Base-by-base conservation (phyloP, 805 yeast species). In the Pichia ethanolica region DNA sequence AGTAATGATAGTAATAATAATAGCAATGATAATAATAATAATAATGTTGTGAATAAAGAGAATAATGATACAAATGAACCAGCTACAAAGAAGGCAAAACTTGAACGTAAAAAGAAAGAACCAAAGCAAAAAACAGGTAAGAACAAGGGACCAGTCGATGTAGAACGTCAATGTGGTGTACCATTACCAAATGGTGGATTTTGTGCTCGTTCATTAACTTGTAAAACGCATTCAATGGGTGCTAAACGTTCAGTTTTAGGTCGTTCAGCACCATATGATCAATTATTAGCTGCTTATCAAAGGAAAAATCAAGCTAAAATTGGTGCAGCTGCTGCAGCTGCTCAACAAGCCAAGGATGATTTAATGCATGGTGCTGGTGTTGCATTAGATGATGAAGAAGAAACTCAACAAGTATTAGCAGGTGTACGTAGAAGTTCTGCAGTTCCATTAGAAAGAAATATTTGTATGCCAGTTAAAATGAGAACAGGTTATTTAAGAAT, bases 181-280 rank as follows among this genome's bases (percentile, higher is more conserved):
- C 86, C 88, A 7, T 70, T 93, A 52, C 89, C 96, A 0, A 86
- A 84, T 56, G 98, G 97, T n/a, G 96, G 95, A 0, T 84, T 82
- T 57, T 93, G 99, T 73, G 97, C 97, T 5, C 76, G 99, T 45
- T 89, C 97, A 0, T 72, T 93, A 52, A 93, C 99, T 0, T 93
- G 99, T 74, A 93, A 93, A 64, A 89, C 97, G 0, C 99, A 93
- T 67, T 88, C 98, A 1, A 90, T 93, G 97, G 97, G 97, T 35
- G 96, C 97, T 30, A 93, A 93, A 61, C 78, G 99, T 58, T 90
- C 96, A 0, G 99, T 93, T 25, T 82, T 80, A 14, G 99, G 99
- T 10, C 77, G 99, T 59, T 82, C 95, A 35, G 90, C 93, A 7
- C 89, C 97, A 0, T 93, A 89, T 68, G 99, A 93, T 65, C 82